Base-by-base conservation (phyloP, 352 stramenopile genomes). In the Globisporangium cystogenes region DNA sequence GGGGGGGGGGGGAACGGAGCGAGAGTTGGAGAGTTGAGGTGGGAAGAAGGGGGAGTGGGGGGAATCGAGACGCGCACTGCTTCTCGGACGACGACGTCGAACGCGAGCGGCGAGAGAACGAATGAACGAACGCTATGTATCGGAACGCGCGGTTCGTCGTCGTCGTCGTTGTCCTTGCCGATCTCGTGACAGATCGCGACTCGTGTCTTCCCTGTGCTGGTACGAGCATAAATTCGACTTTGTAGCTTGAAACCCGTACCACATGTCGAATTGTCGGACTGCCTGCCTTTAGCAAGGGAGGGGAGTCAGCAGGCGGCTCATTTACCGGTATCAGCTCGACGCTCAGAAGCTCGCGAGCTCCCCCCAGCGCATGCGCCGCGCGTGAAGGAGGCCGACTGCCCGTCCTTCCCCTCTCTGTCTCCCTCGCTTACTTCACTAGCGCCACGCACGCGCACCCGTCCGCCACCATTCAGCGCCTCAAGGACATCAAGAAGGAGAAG, bases 401-500 rank as follows among this genome's bases (percentile, higher is more conserved):
- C 14, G 33, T 12, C 33, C 33, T 11, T 18, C 29, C 29, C 33
- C 7, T 36, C 31, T 12, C 33, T 18, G 11, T 12, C 14, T 39
- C 33, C 33, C 33, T 39, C 33, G 11, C 12, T 18, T 18, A 16
- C 33, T 4, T 39, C 33, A 18, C 33, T 18, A 39, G 29, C 29
- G 29, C 29, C 29, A 4, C 21, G 0, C 54, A 59, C 11, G 21
- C 33, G 11, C 24, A 26, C 51, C 51, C 31, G 26, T 3, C 27
- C 51, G 46, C 18, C 46, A 60, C 53, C 35, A 60, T 60, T 53
- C 45, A 60, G 46, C 53, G 53, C 37, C 53, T 60, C 53, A 60
- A 60, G 40, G 46, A 54, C 37, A 60, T 60, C 53, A 54, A 54
- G 53, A 60, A 60, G n/a, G 53, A 60, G 12, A 60, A 60, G 36